phyloP scores from a whole-genome alignment of 768 basidiomycete genomes.

The Epithele typhae region DNA sequence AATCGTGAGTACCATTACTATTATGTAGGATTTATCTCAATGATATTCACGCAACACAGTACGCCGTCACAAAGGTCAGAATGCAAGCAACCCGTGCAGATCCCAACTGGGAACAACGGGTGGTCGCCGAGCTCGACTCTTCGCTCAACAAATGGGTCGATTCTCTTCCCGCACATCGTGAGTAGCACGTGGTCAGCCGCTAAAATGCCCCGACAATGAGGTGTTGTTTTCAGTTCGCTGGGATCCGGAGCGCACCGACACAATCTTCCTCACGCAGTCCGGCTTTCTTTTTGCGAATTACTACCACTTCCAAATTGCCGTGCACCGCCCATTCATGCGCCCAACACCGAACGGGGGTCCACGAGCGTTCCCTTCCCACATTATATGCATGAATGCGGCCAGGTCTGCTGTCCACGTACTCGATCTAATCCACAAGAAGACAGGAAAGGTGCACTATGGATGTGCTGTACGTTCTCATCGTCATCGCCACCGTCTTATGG shows the following conservation, averaged over 20 bases:
- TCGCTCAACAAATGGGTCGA: conserved; percentile 76
- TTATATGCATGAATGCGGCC: neutral
- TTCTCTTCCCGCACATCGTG: conserved; percentile 55
- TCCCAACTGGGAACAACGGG: conserved; percentile 55
- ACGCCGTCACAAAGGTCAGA: conserved; percentile 64
- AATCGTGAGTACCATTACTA: conserved; percentile 37
- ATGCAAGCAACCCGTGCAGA: conserved; percentile 46
- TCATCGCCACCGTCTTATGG: too few relatives aligned
- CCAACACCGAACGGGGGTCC: neutral
- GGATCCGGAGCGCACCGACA: conserved; percentile 32
- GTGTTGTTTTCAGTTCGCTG: conserved; percentile 17
- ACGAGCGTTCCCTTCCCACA: neutral
- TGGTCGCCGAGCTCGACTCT: conserved; percentile 70
- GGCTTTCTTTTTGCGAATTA: conserved; percentile 33
- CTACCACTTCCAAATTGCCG: conserved; percentile 37
- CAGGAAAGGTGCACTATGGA: too few relatives aligned
- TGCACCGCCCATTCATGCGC: conserved; percentile 44
- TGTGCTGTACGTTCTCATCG: too few relatives aligned
- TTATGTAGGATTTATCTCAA: neutral
- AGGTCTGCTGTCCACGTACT: neutral
- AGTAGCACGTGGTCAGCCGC: conserved; percentile 2
- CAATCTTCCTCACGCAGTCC: conserved; percentile 27
- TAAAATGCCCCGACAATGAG: conserved; percentile 7
- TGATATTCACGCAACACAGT: conserved; percentile 35
- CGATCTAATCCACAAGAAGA: neutral